phyloP scores from a whole-genome alignment of 441 rosid genomes.

The Omphalea diandra region DNA sequence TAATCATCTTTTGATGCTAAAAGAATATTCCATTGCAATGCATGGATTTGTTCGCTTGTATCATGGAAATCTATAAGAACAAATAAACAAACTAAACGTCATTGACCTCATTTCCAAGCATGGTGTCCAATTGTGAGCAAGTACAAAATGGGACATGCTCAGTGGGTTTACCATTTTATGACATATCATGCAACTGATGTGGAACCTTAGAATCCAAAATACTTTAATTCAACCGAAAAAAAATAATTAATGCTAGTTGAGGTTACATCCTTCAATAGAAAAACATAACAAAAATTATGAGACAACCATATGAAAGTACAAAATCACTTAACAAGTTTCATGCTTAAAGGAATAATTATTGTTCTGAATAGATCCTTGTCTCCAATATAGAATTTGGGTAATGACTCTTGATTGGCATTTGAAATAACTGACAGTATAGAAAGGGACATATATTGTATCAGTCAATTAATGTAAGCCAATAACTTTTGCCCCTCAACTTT shows the following conservation, averaged over 20 bases:
- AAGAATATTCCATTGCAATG: too few species aligned
- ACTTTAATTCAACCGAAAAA: not conserved
- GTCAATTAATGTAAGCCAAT: not conserved
- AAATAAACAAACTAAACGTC: not conserved
- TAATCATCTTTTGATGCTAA: too few species aligned
- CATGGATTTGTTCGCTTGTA: too few species aligned
- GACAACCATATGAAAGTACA: not conserved
- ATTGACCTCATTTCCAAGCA: not conserved
- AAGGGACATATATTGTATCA: not conserved
- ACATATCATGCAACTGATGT: too few species aligned
- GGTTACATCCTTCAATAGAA: not conserved
- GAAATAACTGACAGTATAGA: not conserved
- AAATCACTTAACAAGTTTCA: not conserved
- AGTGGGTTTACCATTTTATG: not conserved
- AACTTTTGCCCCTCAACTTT: not conserved
- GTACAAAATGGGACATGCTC: not conserved
- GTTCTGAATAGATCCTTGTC: not conserved
- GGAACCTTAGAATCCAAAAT: not conserved
- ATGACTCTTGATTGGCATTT: not conserved
- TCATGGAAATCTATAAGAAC: too few species aligned
- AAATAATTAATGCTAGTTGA: not conserved
- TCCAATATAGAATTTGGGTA: not conserved
- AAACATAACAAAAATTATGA: not conserved
- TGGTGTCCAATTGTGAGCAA: not conserved
- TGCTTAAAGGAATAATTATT: not conserved